Percentiles rank a stretch among this genome's conserved stretches.
Conservation (phyloP, 2,329 filamentous ascomycete species). For the Zopfia rhizophila region DNA sequence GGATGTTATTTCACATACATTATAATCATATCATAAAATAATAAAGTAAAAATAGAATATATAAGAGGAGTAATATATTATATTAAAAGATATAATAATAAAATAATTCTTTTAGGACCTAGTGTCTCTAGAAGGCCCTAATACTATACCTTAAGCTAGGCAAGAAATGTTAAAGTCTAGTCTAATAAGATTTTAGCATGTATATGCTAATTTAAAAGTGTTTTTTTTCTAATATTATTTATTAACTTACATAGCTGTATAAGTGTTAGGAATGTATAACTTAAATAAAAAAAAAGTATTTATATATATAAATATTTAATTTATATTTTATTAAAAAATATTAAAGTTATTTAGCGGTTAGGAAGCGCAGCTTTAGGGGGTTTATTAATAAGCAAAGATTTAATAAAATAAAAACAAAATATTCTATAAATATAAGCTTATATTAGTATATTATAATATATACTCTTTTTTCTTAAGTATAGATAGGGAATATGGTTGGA, state of each 20-base stretch:
- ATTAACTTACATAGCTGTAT: constrained; percentile 14
- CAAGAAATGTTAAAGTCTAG: constrained; percentile 2
- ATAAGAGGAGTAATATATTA: constrained; percentile 13
- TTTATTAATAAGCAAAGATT: constrained; percentile 3
- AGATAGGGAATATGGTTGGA: no score
- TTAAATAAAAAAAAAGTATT: constrained; percentile 4
- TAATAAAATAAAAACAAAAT: constrained; percentile 13
- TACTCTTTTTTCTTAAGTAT: no score
- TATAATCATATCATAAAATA: no score
- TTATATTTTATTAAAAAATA: constrained; percentile 12
- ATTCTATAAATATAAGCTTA: no score
- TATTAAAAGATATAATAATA: constrained; percentile 14
- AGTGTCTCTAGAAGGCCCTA: constrained; percentile 4
- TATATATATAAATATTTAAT: constrained; percentile 8
- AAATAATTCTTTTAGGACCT: constrained; percentile 7
- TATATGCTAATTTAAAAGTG: no score
- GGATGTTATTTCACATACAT: no score
- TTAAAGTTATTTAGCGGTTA: background rate
- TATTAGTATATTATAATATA: no score
- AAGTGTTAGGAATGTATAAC: constrained; percentile 10
- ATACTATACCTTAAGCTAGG: constrained; percentile 11
- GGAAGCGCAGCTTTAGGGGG: constrained; percentile 3
- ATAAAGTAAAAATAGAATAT: no score
- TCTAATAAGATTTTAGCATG: no score
- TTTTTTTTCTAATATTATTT: constrained; percentile 13